phyloP scores from a whole-genome alignment of 2,329 filamentous ascomycete species.

The Pseudocercospora cruenta region DNA sequence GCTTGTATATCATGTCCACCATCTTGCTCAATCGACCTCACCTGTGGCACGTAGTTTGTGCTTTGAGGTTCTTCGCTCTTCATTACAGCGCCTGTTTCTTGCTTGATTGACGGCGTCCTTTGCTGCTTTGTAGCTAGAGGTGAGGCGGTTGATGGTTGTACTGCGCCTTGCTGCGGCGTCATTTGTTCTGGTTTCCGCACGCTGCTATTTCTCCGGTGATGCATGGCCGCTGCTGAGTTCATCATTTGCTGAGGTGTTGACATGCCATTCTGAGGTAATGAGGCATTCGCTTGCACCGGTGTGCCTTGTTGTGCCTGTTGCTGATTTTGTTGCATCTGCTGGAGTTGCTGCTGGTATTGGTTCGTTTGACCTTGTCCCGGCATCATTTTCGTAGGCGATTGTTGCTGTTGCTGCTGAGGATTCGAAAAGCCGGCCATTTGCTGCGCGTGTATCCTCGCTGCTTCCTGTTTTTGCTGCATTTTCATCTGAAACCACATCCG shows the following conservation, averaged over 20 bases:
- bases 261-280: slow-evolving; percentile 52
- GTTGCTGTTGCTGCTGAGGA: slow-evolving; percentile 15
- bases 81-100: slow-evolving; percentile 35
- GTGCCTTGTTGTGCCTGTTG: slow-evolving; percentile 43
- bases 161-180: slow-evolving; percentile 32
- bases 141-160: slow-evolving; percentile 32
- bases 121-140: slow-evolving; percentile 34
- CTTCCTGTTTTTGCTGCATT: slow-evolving; percentile 41
- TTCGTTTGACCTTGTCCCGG: slow-evolving; percentile 32
- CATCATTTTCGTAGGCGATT: slow-evolving; percentile 41
- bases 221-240: slow-evolving; percentile 38
- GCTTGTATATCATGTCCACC: slow-evolving; percentile 74
- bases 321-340: slow-evolving; percentile 33
- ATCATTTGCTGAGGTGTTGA: slow-evolving; percentile 51
- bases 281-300: slow-evolving; percentile 51
- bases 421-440: slow-evolving; percentile 46
- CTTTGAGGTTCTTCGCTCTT: slow-evolving; percentile 40
- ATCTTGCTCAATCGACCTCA: slow-evolving; percentile 41
- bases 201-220: slow-evolving; percentile 39
- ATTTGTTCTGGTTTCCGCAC: slow-evolving; percentile 35
- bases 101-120: slow-evolving; percentile 37
- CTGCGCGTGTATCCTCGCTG: slow-evolving; percentile 41
- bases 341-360: slow-evolving; percentile 30
- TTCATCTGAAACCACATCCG: slow-evolving; percentile 65
- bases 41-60: slow-evolving; percentile 36